A percentile compares a stretch with the other conserved stretches of the same genome.
These are phyloP conservation scores for Penicillium fimorum DNA, from an alignment of 495 filamentous ascomycete species.

Conservation along the genomic window DNA sequence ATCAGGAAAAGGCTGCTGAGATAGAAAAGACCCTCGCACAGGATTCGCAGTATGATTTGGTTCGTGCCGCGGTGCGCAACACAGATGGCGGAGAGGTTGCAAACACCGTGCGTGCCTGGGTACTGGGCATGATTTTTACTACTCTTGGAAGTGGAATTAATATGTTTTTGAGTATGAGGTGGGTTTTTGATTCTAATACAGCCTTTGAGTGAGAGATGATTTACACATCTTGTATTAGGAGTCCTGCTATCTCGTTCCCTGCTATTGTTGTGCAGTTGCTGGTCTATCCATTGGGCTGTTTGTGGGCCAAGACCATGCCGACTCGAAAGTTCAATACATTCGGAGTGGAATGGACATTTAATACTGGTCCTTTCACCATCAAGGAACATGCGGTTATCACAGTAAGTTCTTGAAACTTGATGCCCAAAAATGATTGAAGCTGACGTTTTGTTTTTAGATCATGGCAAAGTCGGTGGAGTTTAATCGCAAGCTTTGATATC, in stretches of 20 bases:
- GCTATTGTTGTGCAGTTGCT: slow-evolving; percentile 62
- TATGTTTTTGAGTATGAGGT: slow-evolving; percentile 29
- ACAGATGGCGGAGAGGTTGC: slow-evolving; percentile 20
- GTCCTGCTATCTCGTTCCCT: slow-evolving; percentile 52
- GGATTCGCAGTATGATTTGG: slow-evolving; percentile 25
- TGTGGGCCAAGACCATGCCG: slow-evolving; percentile 48
- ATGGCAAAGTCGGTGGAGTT: slow-evolving; percentile 23
- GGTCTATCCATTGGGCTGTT: slow-evolving; percentile 60
- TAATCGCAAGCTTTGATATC: neutral
- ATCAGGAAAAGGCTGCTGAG: slow-evolving; percentile 22
- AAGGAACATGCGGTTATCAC: slow-evolving; percentile 69
- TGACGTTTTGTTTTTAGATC: slow-evolving; percentile 14
- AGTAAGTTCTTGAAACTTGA: slow-evolving; percentile 43
- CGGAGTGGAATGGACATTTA: slow-evolving; percentile 54
- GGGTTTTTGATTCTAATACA: neutral
- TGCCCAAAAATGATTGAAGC: neutral
- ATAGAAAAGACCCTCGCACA: slow-evolving; percentile 16
- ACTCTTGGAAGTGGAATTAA: slow-evolving; percentile 23
- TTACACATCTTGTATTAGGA: slow-evolving; percentile 8
- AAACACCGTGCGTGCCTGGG: slow-evolving; percentile 22
- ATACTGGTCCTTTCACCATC: slow-evolving; percentile 65
- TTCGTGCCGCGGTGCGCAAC: slow-evolving; percentile 23
- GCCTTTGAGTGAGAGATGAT: neutral
- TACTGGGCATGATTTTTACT: slow-evolving; percentile 21
- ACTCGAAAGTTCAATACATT: slow-evolving; percentile 48